Evolutionary conservation across 1,139 yeast species (phyloP).

Genomic region (Hemisphaericaspora subhashii): DNA sequence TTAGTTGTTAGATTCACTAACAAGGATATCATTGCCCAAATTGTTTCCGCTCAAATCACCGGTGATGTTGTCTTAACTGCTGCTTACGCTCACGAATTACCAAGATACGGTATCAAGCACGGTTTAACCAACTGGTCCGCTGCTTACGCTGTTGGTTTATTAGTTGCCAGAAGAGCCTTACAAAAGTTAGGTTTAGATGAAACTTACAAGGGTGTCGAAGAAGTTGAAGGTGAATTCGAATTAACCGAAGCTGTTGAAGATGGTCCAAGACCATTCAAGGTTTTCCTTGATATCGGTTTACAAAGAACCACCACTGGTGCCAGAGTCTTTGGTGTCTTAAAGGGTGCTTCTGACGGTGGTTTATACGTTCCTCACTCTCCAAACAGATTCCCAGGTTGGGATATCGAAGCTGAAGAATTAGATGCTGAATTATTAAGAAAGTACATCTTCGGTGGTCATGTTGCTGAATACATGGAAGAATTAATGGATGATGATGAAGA

Average conservation of each 20-base stretch:
- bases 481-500: constrained; percentile 99
- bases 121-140: constrained; percentile 99
- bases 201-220: constrained; percentile 98
- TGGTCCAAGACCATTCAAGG: constrained; percentile 99
- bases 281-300: constrained; percentile 98
- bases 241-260: constrained; percentile 99
- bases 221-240: constrained; percentile 98
- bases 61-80: constrained; percentile 97
- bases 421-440: constrained; percentile 97
- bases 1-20: constrained; percentile 99
- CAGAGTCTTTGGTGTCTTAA: constrained; percentile 97
- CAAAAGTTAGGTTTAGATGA: constrained; percentile 98
- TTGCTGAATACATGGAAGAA: constrained; percentile 99
- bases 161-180: constrained; percentile 98
- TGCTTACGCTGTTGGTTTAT: constrained; percentile 98
- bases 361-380: constrained; percentile 98
- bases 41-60: constrained; percentile 91
- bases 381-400: constrained; percentile 99
- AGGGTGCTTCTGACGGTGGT: constrained; percentile 99
- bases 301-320: constrained; percentile 99
- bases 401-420: constrained; percentile 96
- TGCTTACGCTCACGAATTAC: constrained; percentile 99
- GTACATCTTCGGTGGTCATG: constrained; percentile 99
- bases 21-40: constrained; percentile 98
- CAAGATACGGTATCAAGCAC: constrained; percentile 95